These are phyloP conservation scores for Corymbia citriodora DNA, from an alignment of 441 rosid genomes.

Conservation along the genomic window DNA sequence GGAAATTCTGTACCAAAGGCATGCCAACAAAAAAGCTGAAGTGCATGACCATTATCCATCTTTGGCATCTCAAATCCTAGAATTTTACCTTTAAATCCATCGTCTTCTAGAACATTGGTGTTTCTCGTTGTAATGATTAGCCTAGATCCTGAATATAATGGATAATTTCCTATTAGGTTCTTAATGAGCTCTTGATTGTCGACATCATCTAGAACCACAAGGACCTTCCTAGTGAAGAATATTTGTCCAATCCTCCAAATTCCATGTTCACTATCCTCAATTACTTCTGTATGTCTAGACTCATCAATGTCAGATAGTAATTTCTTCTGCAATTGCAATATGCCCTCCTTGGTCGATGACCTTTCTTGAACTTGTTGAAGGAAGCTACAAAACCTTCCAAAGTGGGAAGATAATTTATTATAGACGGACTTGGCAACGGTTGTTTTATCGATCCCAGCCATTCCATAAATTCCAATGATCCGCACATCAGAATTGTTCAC, in stretches of 20 bases:
- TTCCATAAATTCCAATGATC: background rate
- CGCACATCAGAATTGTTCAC: no score
- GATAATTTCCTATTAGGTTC: background rate
- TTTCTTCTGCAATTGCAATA: background rate
- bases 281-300: fast-evolving
- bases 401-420: background rate
- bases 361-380: background rate
- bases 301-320: no score
- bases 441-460: background rate
- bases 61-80: fast-evolving
- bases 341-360: background rate
- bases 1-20: background rate
- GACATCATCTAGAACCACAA: background rate
- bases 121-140: background rate
- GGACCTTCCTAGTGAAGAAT: background rate
- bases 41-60: background rate
- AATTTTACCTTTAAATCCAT: background rate
- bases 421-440: background rate
- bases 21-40: background rate
- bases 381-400: background rate
- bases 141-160: background rate
- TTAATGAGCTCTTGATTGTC: fast-evolving
- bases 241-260: background rate
- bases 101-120: fast-evolving
- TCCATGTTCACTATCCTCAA: background rate